phyloP scores from a whole-genome alignment of 2,329 filamentous ascomycete species.

The Penicillium sp. region DNA sequence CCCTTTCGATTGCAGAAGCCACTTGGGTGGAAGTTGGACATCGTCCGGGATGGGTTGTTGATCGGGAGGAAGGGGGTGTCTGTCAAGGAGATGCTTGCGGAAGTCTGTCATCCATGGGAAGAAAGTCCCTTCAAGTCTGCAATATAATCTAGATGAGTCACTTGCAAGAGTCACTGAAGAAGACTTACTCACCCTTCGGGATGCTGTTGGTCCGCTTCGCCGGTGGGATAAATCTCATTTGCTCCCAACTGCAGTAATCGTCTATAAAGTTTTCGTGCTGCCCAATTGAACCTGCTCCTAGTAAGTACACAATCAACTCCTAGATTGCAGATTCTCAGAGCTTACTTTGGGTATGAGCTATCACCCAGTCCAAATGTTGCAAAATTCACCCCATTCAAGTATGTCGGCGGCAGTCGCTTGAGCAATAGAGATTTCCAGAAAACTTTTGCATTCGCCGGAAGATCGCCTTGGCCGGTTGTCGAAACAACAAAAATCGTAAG shows the following conservation, averaged over 20 bases:
- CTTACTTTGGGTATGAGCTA: conserved; percentile 84
- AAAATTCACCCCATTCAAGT: conserved; percentile 64
- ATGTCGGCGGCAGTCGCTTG: conserved; percentile 67
- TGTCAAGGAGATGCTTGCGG: conserved; percentile 57
- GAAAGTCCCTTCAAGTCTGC: conserved; percentile 73
- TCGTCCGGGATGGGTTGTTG: conserved; percentile 66
- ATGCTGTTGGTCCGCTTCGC: conserved; percentile 90
- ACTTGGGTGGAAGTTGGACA: conserved; percentile 69
- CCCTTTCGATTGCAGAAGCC: conserved; percentile 44
- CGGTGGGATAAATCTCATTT: conserved; percentile 65
- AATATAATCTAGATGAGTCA: neutral
- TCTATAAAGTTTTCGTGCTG: conserved; percentile 79
- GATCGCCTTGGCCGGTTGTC: conserved; percentile 89
- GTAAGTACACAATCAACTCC: conserved; percentile 3
- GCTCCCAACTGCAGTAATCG: conserved; percentile 79
- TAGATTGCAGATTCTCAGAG: conserved; percentile 1
- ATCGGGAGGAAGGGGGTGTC: conserved; percentile 63
- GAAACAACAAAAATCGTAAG: conserved; percentile 68
- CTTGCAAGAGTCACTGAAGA: neutral
- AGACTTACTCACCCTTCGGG: conserved; percentile 67
- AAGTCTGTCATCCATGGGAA: conserved; percentile 69
- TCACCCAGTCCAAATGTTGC: conserved; percentile 88
- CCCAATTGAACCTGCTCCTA: conserved; percentile 73
- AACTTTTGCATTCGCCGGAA: conserved; percentile 71
- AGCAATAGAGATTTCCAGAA: conserved; percentile 84